Percentiles rank a stretch among this genome's conserved stretches.
Conservation (phyloP, 106 monocot genomes). For the Dendrobium officinale region DNA sequence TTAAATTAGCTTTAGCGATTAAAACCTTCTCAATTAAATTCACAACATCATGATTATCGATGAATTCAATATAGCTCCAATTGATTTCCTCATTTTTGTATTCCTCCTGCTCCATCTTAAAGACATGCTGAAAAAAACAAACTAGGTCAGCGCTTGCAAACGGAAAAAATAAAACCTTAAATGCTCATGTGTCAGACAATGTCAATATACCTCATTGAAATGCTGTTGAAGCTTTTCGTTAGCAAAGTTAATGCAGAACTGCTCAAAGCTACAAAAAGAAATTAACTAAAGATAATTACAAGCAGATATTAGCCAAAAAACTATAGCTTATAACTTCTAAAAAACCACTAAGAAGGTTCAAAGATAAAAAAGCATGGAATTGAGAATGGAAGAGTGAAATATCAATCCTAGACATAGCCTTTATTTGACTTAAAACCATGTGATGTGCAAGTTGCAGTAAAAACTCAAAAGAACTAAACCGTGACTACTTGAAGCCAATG, state of each 20-base stretch:
- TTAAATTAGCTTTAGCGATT: background rate
- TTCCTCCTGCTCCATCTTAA: conserved; percentile 93
- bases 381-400: too few species aligned
- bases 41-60: conserved; percentile 85
- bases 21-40: conserved; percentile 87
- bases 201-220: conserved; percentile 77
- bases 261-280: conserved; percentile 59
- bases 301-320: too few species aligned
- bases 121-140: conserved; percentile 70
- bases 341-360: too few species aligned
- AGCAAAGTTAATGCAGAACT: conserved; percentile 93
- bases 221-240: conserved; percentile 95
- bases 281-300: too few species aligned
- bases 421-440: too few species aligned
- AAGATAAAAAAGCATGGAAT: too few species aligned
- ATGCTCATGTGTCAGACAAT: background rate
- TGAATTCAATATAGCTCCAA: conserved; percentile 94
- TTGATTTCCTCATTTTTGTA: conserved; percentile 78
- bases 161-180: background rate
- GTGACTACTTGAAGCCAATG: background rate
- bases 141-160: background rate
- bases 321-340: too few species aligned
- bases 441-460: too few species aligned
- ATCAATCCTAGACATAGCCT: too few species aligned
- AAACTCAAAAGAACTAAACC: background rate